Conservation (phyloP, 139 green algal genomes). For the Asterochloris sp. region DNA sequence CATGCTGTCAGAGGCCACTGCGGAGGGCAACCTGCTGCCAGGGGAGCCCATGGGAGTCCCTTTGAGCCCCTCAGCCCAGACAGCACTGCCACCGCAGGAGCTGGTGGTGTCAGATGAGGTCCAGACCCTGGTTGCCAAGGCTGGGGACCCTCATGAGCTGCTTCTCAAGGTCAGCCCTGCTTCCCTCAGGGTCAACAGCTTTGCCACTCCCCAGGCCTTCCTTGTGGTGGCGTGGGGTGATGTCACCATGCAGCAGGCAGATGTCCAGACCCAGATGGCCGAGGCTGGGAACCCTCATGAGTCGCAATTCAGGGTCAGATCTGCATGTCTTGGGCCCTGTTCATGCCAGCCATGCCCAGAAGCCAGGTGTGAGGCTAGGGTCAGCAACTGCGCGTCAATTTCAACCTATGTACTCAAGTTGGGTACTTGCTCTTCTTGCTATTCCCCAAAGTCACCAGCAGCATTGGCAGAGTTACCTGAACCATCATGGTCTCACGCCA, state of each 20-base stretch:
- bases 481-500: slow-evolving; percentile 3
- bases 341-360: neutral
- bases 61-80: neutral
- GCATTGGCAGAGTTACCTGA: neutral
- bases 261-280: neutral
- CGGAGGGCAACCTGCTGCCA: neutral
- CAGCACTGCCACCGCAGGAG: neutral
- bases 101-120: neutral
- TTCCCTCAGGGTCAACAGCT: no score
- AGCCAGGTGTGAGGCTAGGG: neutral
- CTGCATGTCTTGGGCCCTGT: neutral
- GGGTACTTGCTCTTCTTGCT: neutral
- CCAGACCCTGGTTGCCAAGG: neutral
- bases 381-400: neutral
- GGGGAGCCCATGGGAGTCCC: neutral
- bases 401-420: neutral
- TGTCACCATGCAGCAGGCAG: neutral
- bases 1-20: neutral
- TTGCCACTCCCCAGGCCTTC: neutral
- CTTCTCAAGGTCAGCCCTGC: neutral
- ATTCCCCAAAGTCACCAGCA: no score
- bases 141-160: neutral
- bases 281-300: neutral
- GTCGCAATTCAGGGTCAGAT: neutral
- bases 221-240: neutral